Conservation (phyloP, 176 grass and related monocot genomes). For the Typha latifolia region DNA sequence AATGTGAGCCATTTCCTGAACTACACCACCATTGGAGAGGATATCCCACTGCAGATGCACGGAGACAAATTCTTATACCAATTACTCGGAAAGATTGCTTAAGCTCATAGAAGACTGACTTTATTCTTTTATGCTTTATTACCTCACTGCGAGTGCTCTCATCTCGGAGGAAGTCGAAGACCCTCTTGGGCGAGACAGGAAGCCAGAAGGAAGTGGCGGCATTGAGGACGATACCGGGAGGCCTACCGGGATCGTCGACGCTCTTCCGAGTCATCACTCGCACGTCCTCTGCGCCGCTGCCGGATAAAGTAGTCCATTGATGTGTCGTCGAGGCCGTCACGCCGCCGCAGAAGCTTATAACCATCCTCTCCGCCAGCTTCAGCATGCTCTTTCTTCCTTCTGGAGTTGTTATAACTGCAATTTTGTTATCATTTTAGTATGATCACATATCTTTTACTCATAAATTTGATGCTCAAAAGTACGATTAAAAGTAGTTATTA, state of each 20-base stretch:
- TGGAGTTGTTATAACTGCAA: constrained; percentile 36
- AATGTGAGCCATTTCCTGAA: constrained; percentile 81
- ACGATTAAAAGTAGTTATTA: neutral
- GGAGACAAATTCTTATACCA: neutral
- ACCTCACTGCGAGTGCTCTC: constrained; percentile 61
- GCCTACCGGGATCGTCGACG: constrained; percentile 62
- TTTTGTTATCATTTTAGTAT: constrained; percentile 1
- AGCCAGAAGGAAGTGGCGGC: constrained; percentile 90
- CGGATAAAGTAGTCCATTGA: constrained; percentile 71
- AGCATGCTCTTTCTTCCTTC: constrained; percentile 72
- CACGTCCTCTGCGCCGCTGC: constrained; percentile 58
- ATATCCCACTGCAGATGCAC: constrained; percentile 54
- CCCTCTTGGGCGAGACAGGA: constrained; percentile 29
- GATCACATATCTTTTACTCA: neutral
- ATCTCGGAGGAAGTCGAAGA: constrained; percentile 68
- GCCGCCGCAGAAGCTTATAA: constrained; percentile 65
- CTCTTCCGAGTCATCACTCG: constrained; percentile 74
- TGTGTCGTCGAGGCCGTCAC: constrained; percentile 65
- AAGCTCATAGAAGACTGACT: too few relatives aligned
- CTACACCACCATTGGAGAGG: constrained; percentile 59
- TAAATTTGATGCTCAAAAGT: neutral
- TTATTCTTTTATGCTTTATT: neutral
- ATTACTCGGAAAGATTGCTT: neutral
- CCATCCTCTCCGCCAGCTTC: constrained; percentile 75
- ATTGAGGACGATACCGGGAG: constrained; percentile 70